These are phyloP conservation scores for Ganoderma lingzhi DNA, from an alignment of 1,284 basidiomycete genomes.

Conservation along the genomic window DNA sequence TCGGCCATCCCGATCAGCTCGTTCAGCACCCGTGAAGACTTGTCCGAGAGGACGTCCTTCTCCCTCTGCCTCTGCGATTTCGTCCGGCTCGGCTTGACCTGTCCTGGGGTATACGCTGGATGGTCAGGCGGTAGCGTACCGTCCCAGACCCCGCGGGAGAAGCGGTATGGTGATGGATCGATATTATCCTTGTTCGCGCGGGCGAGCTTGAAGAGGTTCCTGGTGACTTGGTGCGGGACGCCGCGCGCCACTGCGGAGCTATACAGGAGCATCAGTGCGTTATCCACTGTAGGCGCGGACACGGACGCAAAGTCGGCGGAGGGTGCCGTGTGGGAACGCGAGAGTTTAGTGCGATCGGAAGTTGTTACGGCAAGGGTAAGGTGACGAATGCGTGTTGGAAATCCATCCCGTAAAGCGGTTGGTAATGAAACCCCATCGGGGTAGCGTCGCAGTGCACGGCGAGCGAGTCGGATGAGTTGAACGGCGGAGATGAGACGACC, in stretches of 20 bases:
- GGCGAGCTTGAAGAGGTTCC: slow-evolving; percentile 51
- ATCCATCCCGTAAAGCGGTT: neutral
- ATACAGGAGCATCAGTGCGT: slow-evolving; percentile 61
- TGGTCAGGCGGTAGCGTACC: slow-evolving; percentile 43
- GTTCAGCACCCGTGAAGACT: slow-evolving; percentile 48
- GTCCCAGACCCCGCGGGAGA: slow-evolving; percentile 49
- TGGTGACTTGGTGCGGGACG: slow-evolving; percentile 62
- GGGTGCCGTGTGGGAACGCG: neutral
- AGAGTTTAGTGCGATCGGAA: neutral
- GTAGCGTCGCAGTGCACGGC: too few relatives aligned
- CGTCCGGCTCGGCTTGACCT: slow-evolving; percentile 6
- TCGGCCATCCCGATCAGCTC: slow-evolving; percentile 62
- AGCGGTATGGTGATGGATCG: slow-evolving; percentile 8
- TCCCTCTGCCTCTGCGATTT: slow-evolving; percentile 1
- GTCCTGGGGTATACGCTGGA: slow-evolving; percentile 25
- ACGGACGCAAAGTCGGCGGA: neutral
- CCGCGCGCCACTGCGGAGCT: slow-evolving; percentile 65
- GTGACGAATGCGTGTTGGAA: neutral
- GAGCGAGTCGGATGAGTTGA: neutral
- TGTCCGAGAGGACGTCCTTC: slow-evolving; percentile 29
- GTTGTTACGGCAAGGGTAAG: neutral
- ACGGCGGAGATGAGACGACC: neutral
- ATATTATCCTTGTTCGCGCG: slow-evolving; percentile 37
- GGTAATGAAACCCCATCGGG: neutral
- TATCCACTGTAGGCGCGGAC: slow-evolving; percentile 55